Evolutionary conservation across 2,329 filamentous ascomycete species (phyloP), one percentile per base, ranked within the genome.

Genomic region (Trichoderma sp.): DNA sequence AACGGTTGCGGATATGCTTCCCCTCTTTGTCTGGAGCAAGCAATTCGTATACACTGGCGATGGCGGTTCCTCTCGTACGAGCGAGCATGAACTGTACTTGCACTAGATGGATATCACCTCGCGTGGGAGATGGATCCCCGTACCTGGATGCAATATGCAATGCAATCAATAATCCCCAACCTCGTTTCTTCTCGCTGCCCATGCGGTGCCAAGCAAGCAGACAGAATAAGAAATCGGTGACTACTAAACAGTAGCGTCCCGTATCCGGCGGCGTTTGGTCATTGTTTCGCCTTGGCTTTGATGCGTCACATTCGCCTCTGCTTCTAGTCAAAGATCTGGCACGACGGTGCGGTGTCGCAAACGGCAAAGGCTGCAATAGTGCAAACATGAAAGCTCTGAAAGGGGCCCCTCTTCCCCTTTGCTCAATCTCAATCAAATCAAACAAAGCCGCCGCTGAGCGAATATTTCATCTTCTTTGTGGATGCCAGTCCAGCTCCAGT

Each of bases 331-430:
- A 18, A 53, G 67, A 70, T 70, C 67, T 62, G 43, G 53, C 53
- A 66, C 62, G 21, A 71, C 62, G 62, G 65, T 26, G 65, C 70
- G 70, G 65, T 69, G n/a, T 66, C 62, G 61, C 28, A 71, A 71
- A 60, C 61, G 70, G 70, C 39, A 66, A 71, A 43, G 70, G 43
- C 67, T 63, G 51, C 56, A 47, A 68, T 68, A 26, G 65, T 36
- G 14, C 34, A 36, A 36, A 24, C 24, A 24, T 24, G 24, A 24
- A 15, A 36, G 34, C 34, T 69, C 64, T 57, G 15, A 18, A 51
- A 30, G 47, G 21, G 24, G 34, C 21, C 21, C 14, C 51, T 6
- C 3, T 21, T 39, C 5, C 15, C 36, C 15, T 14, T 39, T 39
- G 6, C 34, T 39, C 36, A 39, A 18, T 39, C 15, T 43, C 24